These are phyloP conservation scores for Quercus bicolor DNA, from an alignment of 306 rosid genomes.

Conservation along the genomic window DNA sequence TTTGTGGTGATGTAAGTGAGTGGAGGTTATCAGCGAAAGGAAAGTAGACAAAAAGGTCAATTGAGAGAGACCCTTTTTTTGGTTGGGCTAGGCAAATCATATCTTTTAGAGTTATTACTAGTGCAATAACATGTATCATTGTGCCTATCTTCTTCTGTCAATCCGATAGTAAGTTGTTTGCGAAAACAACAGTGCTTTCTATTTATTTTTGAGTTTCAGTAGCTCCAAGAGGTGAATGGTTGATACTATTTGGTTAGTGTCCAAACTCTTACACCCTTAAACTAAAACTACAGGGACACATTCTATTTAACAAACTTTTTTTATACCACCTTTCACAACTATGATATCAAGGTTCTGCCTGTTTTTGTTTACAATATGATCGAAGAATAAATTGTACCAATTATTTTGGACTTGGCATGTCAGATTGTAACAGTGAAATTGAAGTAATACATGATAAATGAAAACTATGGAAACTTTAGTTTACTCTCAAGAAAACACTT, in stretches of 20 bases:
- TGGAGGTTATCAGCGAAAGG: not conserved
- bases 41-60: not conserved
- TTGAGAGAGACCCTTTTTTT: not conserved
- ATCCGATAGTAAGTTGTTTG: constrained; percentile 10
- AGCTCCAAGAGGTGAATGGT: not conserved
- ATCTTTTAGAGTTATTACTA: not conserved
- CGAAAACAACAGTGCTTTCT: constrained; percentile 4
- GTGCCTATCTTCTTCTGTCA: not conserved
- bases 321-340: no score
- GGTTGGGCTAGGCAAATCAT: not conserved
- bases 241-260: not conserved
- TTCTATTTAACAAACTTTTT: not conserved
- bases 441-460: not conserved
- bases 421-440: not conserved
- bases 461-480: not conserved
- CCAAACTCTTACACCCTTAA: not conserved
- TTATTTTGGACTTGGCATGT: not conserved
- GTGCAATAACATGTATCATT: not conserved
- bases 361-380: not conserved
- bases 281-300: not conserved
- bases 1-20: not conserved
- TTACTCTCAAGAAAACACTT: not conserved
- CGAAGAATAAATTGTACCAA: not conserved
- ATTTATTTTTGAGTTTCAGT: not conserved
- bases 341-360: not conserved